Percentiles rank a stretch among this genome's conserved stretches.
Evolutionary conservation across 345 rosid genomes (phyloP).

Genomic region (Cardamine resedifolia): DNA sequence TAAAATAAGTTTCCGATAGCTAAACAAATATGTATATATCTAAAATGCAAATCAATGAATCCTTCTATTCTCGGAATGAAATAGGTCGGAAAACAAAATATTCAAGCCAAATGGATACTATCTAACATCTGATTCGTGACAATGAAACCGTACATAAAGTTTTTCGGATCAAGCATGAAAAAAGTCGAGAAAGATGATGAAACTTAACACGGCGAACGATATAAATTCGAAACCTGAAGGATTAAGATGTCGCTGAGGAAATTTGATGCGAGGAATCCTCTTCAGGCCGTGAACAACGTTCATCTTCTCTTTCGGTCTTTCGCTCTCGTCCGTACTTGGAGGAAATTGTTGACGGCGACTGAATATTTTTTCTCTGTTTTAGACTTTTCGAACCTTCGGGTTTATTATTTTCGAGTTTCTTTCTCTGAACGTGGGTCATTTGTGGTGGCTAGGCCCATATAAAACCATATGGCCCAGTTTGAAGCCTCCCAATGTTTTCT

Average conservation of each 20-base stretch:
- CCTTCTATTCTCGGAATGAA: neutral
- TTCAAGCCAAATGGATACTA: neutral
- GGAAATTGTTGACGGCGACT: conserved; percentile 33
- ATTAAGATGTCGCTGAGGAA: conserved; percentile 62
- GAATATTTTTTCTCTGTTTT: neutral
- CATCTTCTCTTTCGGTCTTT: conserved; percentile 42
- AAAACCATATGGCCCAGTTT: neutral
- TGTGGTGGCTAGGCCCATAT: neutral
- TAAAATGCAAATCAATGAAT: conserved; percentile 4
- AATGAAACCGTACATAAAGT: neutral
- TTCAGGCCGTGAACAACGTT: conserved; percentile 63
- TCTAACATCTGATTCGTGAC: neutral
- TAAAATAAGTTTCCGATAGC: too few species aligned
- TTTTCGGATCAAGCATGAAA: neutral
- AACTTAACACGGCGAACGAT: conserved; percentile 10
- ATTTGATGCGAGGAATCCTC: conserved; percentile 89
- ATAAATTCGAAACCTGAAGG: conserved; percentile 42
- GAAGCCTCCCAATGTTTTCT: neutral
- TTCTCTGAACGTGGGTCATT: neutral
- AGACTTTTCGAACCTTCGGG: conserved; percentile 2
- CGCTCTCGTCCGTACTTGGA: neutral
- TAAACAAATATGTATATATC: neutral
- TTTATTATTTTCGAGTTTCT: neutral
- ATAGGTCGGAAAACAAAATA: neutral
- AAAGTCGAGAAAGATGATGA: neutral